Percentiles rank a stretch among this genome's conserved stretches.
Evolutionary conservation across 345 rosid genomes (phyloP).

Genomic region (Aethionema arabicum): DNA sequence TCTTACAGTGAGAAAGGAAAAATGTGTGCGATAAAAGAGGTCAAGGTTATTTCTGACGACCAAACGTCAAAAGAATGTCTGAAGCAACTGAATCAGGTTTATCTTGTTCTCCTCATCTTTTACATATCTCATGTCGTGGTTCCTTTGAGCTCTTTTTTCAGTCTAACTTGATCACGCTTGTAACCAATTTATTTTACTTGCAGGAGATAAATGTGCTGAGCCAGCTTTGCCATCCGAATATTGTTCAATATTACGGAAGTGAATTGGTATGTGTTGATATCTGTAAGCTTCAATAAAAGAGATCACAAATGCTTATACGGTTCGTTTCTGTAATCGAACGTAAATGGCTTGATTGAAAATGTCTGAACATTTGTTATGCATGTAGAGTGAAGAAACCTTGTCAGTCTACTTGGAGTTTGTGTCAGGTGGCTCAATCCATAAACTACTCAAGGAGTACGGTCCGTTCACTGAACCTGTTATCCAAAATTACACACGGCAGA

Average conservation of each 20-base stretch:
- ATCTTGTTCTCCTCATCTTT: conserved; percentile 6
- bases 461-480: conserved; percentile 88
- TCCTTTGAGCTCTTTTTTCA: background rate
- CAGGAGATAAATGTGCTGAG: conserved; percentile 95
- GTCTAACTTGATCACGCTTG: conserved; percentile 5
- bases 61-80: conserved; percentile 77
- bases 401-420: conserved; percentile 95
- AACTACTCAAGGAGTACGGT: conserved; percentile 93
- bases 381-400: conserved; percentile 80
- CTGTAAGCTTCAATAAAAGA: conserved; percentile 17
- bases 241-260: conserved; percentile 88
- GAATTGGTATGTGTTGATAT: conserved; percentile 67
- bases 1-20: conserved; percentile 75
- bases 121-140: conserved; percentile 3
- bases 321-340: conserved; percentile 17
- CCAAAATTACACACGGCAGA: conserved; percentile 89
- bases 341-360: conserved; percentile 21
- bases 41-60: conserved; percentile 75
- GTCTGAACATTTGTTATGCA: conserved; percentile 32
- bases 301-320: conserved; percentile 21
- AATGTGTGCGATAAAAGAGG: conserved; percentile 98
- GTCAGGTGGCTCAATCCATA: conserved; percentile 95
- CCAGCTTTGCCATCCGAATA: conserved; percentile 85
- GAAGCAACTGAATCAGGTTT: conserved; percentile 91
- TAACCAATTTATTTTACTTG: conserved; percentile 23